Conservation (phyloP, 805 yeast genomes). For the Candida pseudoglaebosa region DNA sequence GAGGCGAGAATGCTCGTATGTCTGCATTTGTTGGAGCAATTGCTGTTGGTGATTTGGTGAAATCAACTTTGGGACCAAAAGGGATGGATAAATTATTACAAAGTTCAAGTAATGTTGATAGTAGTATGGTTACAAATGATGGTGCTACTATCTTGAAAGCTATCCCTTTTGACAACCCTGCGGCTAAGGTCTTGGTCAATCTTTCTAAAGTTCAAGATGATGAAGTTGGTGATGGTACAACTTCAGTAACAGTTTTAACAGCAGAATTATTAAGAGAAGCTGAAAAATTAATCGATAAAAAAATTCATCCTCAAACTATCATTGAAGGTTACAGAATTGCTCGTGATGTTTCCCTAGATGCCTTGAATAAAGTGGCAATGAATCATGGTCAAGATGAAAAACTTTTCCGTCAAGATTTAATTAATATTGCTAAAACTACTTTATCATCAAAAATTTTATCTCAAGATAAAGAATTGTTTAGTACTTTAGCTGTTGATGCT, state of each 20-base stretch:
- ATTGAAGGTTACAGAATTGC: constrained; percentile 95
- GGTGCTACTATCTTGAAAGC: constrained; percentile 96
- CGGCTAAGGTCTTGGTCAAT: constrained; percentile 93
- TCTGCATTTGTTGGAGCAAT: constrained; percentile 98
- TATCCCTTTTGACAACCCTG: constrained; percentile 95
- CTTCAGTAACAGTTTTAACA: constrained; percentile 86
- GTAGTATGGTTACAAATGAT: constrained; percentile 86
- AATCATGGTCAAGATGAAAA: constrained; percentile 61
- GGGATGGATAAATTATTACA: constrained; percentile 97
- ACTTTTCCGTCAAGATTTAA: constrained; percentile 68
- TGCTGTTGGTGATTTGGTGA: constrained; percentile 97
- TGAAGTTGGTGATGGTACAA: constrained; percentile 98
- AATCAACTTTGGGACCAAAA: constrained; percentile 92
- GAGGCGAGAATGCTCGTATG: constrained; percentile 97
- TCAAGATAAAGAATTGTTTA: constrained; percentile 90
- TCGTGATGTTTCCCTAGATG: constrained; percentile 71
- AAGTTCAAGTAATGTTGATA: constrained; percentile 70
- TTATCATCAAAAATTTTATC: constrained; percentile 87
- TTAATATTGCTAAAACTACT: constrained; percentile 89
- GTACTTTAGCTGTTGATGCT: constrained; percentile 91
- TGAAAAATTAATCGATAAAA: constrained; percentile 84
- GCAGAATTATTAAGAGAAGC: constrained; percentile 94
- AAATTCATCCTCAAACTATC: constrained; percentile 96
- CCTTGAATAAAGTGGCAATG: constrained; percentile 73
- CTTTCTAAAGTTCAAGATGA: constrained; percentile 95